Evolutionary conservation across 108 stramenopile genomes (phyloP).

Genomic region (Craspedostauros australis): DNA sequence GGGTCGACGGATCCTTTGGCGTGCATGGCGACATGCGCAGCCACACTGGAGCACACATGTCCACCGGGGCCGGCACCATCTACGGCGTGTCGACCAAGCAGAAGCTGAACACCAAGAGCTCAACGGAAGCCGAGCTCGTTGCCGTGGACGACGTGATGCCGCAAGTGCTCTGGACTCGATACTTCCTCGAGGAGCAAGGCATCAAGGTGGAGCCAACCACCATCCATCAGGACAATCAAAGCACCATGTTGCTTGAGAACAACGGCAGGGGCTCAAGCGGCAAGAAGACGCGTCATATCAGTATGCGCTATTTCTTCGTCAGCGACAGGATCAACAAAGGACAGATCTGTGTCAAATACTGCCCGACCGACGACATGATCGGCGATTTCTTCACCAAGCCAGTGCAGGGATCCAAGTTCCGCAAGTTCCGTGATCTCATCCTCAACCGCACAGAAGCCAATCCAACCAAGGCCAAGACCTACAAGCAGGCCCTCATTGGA

Average conservation of each 20-base stretch:
- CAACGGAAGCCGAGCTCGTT: constrained; percentile 32
- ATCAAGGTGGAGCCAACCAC: constrained; percentile 16
- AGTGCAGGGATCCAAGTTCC: no score
- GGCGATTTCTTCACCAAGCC: constrained; percentile 45
- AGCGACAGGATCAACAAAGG: constrained; percentile 23
- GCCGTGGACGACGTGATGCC: constrained; percentile 27
- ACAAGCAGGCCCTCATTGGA: no score
- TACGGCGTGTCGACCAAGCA: constrained; percentile 24
- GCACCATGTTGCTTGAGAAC: constrained; percentile 33
- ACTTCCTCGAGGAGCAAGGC: constrained; percentile 44
- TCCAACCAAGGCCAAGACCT: no score
- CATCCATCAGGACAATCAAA: constrained; percentile 46
- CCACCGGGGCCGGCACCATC: constrained; percentile 19
- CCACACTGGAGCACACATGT: constrained; percentile 28
- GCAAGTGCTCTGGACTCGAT: constrained; percentile 25
- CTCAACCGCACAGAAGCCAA: no score
- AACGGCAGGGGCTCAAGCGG: constrained; percentile 28
- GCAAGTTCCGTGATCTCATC: no score
- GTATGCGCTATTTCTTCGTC: constrained; percentile 42
- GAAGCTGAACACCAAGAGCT: constrained; percentile 36
- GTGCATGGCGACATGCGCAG: constrained; percentile 29
- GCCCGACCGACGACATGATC: constrained; percentile 37
- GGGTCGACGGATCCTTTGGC: constrained; percentile 23
- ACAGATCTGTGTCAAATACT: constrained; percentile 22
- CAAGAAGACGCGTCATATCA: constrained; percentile 28